Base-by-base conservation (phyloP, 164 flowering plant species). In the Annona squamosa region DNA sequence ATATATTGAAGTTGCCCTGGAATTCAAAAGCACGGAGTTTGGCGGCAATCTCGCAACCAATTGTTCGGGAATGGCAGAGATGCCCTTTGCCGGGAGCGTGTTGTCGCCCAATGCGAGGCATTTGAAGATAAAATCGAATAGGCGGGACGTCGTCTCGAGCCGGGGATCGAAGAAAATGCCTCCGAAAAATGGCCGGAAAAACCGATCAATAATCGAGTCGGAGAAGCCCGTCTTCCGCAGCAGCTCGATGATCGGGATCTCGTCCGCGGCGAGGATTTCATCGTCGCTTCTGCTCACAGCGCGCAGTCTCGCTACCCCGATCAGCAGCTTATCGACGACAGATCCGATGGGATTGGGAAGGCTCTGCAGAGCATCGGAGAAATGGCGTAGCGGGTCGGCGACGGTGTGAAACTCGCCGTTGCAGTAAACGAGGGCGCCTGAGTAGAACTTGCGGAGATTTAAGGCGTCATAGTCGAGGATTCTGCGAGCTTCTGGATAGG, bases 21-120 rank as follows among this genome's bases (percentile, higher is more conserved):
- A 84, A 48, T 91, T 88, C 61, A 91, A 76, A 68, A 77, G 6
- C 66, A 95, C 76, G 3, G 97, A 89, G 37, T 48, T 79, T 0
- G 82, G 44, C 0, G 95, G 95, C 62, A 95, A 74, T 67, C 85
- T 90, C 0, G 72, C 75, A 0, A 93, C 97, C 75, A 91, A 65
- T 73, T 95, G 98, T 3, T 86, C 77, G 0, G 99, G 96, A 65
- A 95, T 89, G 0, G 93, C 90, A 1, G 85, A 74, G 48, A 95
- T 95, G 61, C 98, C 98, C 0, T 76, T 86, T 4, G 87, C 88
- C 4, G 98, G 99, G 66, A 93, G 91, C 1, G 97, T 81, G 69
- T 95, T 95, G 44, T 91, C 89, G 9, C 99, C 98, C 1, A 93
- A 83, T 9, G 98, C 93, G 10, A 95, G 93, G 17, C 94, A 93